Conservation (phyloP, 768 basidiomycete genomes). For the Austroboletus eburneus region DNA sequence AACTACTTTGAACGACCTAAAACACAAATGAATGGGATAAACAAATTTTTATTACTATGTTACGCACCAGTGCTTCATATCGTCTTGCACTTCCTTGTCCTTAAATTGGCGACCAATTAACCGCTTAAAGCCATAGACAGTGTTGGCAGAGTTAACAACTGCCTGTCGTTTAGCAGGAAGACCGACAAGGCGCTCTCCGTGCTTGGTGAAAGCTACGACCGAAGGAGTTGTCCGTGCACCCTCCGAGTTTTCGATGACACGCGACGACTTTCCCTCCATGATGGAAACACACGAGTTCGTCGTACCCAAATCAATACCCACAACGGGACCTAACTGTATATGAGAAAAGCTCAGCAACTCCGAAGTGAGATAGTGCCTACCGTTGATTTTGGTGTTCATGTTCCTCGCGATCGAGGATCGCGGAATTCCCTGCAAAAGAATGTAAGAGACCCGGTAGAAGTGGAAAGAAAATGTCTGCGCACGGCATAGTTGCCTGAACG, state of each 20-base stretch:
- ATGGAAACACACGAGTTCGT: slow-evolving; percentile 90
- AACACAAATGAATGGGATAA: background rate
- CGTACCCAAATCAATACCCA: slow-evolving; percentile 96
- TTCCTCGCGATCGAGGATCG: slow-evolving; percentile 79
- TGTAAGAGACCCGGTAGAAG: background rate
- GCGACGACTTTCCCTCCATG: slow-evolving; percentile 93
- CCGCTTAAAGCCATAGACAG: slow-evolving; percentile 92
- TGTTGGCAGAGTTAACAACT: slow-evolving; percentile 92
- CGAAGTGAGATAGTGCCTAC: slow-evolving; percentile 36
- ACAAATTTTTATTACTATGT: background rate
- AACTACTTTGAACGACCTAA: slow-evolving; percentile 80
- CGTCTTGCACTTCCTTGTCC: slow-evolving; percentile 92
- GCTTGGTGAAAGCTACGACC: slow-evolving; percentile 97
- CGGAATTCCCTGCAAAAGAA: slow-evolving; percentile 49
- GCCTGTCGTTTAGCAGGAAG: slow-evolving; percentile 97
- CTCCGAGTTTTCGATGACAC: slow-evolving; percentile 96
- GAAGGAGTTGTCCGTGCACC: slow-evolving; percentile 98
- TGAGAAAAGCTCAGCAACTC: background rate
- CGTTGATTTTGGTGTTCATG: slow-evolving; percentile 94
- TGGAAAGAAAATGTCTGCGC: slow-evolving; percentile 23
- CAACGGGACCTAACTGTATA: slow-evolving; percentile 62
- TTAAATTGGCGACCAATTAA: slow-evolving; percentile 90
- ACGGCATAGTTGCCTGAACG: slow-evolving; percentile 66
- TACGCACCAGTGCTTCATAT: slow-evolving; percentile 76
- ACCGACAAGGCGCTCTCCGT: slow-evolving; percentile 94